These are phyloP conservation scores for Conticribra guillardii DNA, from an alignment of 108 stramenopile genomes.

Conservation along the genomic window DNA sequence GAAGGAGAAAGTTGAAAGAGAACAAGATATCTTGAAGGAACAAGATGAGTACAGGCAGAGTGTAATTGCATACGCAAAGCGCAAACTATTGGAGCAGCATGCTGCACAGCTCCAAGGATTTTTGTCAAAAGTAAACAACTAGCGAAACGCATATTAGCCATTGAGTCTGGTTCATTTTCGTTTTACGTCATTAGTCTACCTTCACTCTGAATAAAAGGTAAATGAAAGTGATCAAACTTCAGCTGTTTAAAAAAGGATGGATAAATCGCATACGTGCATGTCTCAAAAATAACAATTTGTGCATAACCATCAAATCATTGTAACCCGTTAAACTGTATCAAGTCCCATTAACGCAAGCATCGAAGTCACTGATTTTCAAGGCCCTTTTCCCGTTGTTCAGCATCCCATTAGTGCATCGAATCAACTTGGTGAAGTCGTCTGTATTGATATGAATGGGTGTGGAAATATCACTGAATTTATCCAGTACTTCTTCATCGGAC, in stretches of 20 bases:
- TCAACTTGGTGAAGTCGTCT: constrained; percentile 20
- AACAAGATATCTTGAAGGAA: constrained; percentile 29
- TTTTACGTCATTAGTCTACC: no score
- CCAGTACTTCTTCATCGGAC: constrained; percentile 24
- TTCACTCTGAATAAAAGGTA: no score
- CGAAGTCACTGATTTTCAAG: not conserved
- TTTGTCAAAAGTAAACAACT: constrained; percentile 35
- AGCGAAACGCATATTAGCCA: no score
- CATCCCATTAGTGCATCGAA: constrained; percentile 13
- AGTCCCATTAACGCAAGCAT: not conserved
- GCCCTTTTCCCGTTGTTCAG: no score
- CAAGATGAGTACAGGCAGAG: constrained; percentile 55
- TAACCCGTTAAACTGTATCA: no score
- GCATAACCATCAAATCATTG: no score
- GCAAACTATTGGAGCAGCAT: constrained; percentile 58
- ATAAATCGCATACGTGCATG: no score
- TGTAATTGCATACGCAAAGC: constrained; percentile 61
- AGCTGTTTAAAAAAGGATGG: no score
- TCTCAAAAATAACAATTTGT: no score
- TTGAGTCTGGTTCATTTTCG: no score
- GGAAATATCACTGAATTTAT: constrained; percentile 25
- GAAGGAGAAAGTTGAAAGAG: constrained; percentile 48
- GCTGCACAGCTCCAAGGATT: constrained; percentile 59
- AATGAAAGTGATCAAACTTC: no score
- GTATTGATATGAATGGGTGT: constrained; percentile 13